Percentiles rank a stretch among this genome's conserved stretches.
phyloP scores from a whole-genome alignment of 306 rosid genomes.

The Arachis hypogaea region DNA sequence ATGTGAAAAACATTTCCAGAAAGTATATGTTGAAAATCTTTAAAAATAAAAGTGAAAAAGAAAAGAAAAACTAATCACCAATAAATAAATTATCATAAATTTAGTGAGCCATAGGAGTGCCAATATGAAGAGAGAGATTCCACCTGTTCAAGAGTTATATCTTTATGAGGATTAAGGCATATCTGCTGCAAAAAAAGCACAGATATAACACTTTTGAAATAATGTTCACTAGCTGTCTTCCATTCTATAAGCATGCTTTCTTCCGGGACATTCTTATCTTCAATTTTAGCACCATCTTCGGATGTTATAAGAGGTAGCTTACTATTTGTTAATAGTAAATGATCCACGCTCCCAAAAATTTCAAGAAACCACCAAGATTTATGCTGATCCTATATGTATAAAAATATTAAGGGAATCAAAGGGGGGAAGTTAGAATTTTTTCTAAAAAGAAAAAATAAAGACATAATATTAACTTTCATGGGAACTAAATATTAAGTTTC shows the following conservation, averaged over 20 bases:
- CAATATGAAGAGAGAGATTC: conserved; percentile 8
- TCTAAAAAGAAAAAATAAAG: background rate
- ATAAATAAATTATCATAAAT: background rate
- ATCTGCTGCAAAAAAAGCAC: conserved; percentile 68
- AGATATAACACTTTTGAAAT: conserved; percentile 74
- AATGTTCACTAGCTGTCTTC: conserved; percentile 63
- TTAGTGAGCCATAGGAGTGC: background rate
- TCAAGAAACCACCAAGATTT: conserved; percentile 92
- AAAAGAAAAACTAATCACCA: background rate
- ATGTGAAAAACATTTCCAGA: too few relatives aligned
- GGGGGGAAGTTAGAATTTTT: background rate
- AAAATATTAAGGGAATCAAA: too few relatives aligned
- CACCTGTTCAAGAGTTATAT: conserved; percentile 77
- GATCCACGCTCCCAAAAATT: conserved; percentile 55
- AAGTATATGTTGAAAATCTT: too few relatives aligned
- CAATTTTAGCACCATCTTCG: conserved; percentile 36
- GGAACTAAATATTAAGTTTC: conserved; percentile 30
- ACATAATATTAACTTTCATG: conserved; percentile 24
- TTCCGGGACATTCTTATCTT: conserved; percentile 30
- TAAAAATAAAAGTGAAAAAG: background rate
- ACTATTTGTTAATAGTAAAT: conserved; percentile 54
- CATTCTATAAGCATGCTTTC: conserved; percentile 54
- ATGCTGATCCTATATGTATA: conserved; percentile 53
- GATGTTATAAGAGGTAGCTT: conserved; percentile 45
- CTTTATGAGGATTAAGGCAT: conserved; percentile 70